Percentiles rank a stretch among this genome's conserved stretches.
phyloP scores from a whole-genome alignment of 2,329 filamentous ascomycete species.

The Verticillium longisporum region DNA sequence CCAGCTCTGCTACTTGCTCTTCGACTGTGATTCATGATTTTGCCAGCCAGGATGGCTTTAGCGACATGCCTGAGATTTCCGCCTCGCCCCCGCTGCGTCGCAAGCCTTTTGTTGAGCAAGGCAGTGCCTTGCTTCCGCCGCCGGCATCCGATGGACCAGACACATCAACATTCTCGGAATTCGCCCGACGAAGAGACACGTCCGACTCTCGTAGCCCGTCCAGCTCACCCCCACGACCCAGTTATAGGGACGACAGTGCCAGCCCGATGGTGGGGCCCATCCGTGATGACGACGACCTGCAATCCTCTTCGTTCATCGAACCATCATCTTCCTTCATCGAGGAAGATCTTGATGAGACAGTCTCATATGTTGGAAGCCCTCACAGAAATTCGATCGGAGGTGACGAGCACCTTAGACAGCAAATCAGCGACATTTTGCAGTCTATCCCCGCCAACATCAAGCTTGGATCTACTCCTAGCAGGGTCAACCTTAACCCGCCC shows the following conservation, averaged over 20 bases:
- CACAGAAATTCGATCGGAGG: conserved; percentile 31
- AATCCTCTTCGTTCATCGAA: conserved; percentile 7
- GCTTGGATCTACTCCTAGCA: conserved; percentile 46
- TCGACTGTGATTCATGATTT: conserved; percentile 30
- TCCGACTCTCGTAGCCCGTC: conserved; percentile 24
- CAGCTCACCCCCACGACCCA: conserved; percentile 34
- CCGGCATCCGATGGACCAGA: background rate
- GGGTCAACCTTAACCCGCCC: conserved; percentile 50
- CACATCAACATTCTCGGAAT: background rate
- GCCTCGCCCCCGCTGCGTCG: conserved; percentile 33
- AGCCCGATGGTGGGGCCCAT: conserved; percentile 36
- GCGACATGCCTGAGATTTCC: conserved; percentile 35
- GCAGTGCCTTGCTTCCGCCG: background rate
- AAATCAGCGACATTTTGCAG: conserved; percentile 72
- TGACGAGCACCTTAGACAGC: conserved; percentile 68
- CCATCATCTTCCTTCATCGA: conserved; percentile 36
- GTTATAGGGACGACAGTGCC: conserved; percentile 21
- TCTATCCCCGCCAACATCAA: conserved; percentile 75
- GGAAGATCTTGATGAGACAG: conserved; percentile 39
- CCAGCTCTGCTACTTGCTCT: conserved; percentile 25
- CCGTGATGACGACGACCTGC: conserved; percentile 31
- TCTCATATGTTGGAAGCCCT: conserved; percentile 21
- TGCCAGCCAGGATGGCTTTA: conserved; percentile 32
- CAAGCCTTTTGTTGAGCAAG: conserved; percentile 12
- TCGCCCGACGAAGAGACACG: conserved; percentile 1